phyloP scores from a whole-genome alignment of 129 eudicot species.

The Silybum marianum region DNA sequence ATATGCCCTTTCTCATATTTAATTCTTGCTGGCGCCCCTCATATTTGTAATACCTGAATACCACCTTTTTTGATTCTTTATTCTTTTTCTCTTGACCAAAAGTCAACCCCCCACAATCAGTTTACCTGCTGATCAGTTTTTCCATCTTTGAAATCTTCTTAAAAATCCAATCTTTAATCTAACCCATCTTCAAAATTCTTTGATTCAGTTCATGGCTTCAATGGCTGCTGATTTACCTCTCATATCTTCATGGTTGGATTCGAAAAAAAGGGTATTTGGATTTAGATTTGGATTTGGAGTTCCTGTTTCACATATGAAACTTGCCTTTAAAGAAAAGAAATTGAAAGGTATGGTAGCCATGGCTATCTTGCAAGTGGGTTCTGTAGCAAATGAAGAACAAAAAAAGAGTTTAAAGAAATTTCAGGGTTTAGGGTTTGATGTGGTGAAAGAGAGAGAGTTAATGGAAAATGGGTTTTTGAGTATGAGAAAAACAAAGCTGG shows the following conservation, averaged over 20 bases:
- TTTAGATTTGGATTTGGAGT: slow-evolving; percentile 29
- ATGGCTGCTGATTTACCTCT: slow-evolving; percentile 30
- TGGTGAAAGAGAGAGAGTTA: slow-evolving; percentile 55
- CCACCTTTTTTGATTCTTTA: slow-evolving; percentile 25
- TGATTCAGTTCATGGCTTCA: slow-evolving; percentile 21
- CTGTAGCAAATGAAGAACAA: slow-evolving; percentile 24
- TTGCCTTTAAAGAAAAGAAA: slow-evolving; percentile 6
- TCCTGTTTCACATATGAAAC: slow-evolving; percentile 20
- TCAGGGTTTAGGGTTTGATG: slow-evolving; percentile 48
- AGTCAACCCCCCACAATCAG: slow-evolving; percentile 2
- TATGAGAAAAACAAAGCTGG: slow-evolving; percentile 68
- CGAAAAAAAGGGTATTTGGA: slow-evolving; percentile 33
- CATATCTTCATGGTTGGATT: slow-evolving; percentile 4
- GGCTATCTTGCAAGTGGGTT: slow-evolving; percentile 46
- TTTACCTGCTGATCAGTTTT: neutral
- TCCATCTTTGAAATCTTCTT: neutral
- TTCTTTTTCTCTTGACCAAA: neutral
- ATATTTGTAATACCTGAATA: neutral
- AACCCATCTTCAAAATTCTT: neutral
- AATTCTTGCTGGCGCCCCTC: neutral
- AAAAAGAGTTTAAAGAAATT: slow-evolving; percentile 25
- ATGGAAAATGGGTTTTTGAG: slow-evolving; percentile 70
- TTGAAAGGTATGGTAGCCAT: slow-evolving; percentile 15
- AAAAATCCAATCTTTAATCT: slow-evolving; percentile 11
- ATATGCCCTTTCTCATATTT: slow-evolving; percentile 10